Conservation (phyloP, 2,329 filamentous ascomycete species). For the Elsinoe fawcettii region DNA sequence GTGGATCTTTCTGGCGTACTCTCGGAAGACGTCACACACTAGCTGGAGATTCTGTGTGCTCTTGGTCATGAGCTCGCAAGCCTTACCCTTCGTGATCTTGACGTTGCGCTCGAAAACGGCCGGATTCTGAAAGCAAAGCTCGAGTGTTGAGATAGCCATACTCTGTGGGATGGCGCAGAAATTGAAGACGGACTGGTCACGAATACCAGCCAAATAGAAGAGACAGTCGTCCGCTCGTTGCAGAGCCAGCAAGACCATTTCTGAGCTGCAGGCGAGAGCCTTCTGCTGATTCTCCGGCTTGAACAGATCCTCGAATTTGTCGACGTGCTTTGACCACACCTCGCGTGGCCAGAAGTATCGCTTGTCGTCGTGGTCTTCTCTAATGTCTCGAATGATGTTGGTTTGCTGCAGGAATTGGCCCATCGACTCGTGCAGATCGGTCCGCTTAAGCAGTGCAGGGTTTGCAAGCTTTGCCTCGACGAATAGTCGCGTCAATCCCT, state of each 20-base stretch:
- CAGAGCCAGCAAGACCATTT: conserved; percentile 89
- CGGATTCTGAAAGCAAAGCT: conserved; percentile 86
- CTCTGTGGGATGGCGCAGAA: conserved; percentile 94
- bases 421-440: conserved; percentile 87
- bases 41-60: conserved; percentile 82
- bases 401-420: conserved; percentile 96
- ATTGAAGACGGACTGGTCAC: conserved; percentile 97
- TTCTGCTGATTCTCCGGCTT: conserved; percentile 67
- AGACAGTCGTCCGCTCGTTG: conserved; percentile 84
- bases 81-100: conserved; percentile 94
- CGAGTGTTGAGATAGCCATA: conserved; percentile 95
- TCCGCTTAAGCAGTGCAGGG: conserved; percentile 68
- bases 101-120: conserved; percentile 77
- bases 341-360: conserved; percentile 92
- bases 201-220: conserved; percentile 93
- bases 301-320: conserved; percentile 83
- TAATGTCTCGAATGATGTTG: conserved; percentile 94
- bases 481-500: conserved; percentile 84
- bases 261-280: conserved; percentile 78
- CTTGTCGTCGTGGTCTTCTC: conserved; percentile 80
- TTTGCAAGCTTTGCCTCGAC: conserved; percentile 82
- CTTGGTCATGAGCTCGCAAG: conserved; percentile 83
- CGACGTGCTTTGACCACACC: conserved; percentile 93
- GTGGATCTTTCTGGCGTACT: conserved; percentile 72
- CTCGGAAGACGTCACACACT: conserved; percentile 74